These are phyloP conservation scores for Epichloe sibirici DNA, from an alignment of 2,329 filamentous ascomycete species.

Conservation along the genomic window DNA sequence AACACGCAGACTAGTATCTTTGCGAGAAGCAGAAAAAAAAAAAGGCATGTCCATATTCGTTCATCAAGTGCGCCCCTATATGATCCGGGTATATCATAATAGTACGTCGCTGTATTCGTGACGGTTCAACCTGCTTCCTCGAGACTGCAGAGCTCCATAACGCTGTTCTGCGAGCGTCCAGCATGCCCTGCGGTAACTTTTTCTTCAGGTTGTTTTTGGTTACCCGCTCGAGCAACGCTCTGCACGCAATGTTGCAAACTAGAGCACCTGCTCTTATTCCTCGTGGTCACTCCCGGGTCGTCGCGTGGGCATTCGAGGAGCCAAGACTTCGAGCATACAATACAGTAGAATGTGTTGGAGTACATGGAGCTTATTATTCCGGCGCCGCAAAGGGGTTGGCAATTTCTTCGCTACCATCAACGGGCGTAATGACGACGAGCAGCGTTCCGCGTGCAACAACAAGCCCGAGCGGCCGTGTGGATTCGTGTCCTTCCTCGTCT, in stretches of 20 bases:
- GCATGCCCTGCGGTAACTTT: too few relatives aligned
- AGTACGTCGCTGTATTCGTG: background rate
- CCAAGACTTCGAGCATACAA: background rate
- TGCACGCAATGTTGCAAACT: background rate
- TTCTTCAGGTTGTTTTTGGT: too few relatives aligned
- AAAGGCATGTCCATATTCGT: slow-evolving; percentile 1
- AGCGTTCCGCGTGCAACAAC: slow-evolving; percentile 87
- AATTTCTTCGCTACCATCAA: slow-evolving; percentile 92
- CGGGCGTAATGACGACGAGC: slow-evolving; percentile 81
- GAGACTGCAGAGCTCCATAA: background rate
- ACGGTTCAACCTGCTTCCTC: background rate
- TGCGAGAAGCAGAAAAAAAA: background rate
- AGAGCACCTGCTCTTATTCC: too few relatives aligned
- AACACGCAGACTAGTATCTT: background rate
- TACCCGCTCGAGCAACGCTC: background rate
- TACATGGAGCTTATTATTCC: background rate
- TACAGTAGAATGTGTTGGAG: background rate
- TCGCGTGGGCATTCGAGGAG: background rate
- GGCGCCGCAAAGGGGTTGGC: slow-evolving; percentile 79
- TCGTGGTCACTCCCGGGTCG: too few relatives aligned
- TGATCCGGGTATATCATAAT: background rate
- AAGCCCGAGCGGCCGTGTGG: slow-evolving; percentile 67
- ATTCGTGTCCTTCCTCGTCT: slow-evolving; percentile 92
- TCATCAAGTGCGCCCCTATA: background rate
- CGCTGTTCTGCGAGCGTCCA: background rate